Conservation (phyloP, 495 filamentous ascomycete species). For the Penicillium taxi region DNA sequence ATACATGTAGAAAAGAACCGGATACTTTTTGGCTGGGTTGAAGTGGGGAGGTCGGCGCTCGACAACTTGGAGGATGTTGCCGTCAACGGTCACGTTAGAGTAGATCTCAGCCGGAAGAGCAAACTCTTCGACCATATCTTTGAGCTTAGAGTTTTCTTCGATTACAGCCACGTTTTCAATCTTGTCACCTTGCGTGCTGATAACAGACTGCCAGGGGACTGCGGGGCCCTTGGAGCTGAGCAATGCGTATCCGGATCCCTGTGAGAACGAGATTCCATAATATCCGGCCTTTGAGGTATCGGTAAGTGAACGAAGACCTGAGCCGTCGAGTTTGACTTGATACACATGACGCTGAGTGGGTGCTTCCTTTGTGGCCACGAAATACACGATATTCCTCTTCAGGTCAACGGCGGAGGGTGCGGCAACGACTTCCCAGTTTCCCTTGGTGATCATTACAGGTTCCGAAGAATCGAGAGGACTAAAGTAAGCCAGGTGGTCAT, state of each 20-base stretch:
- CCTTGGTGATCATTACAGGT: constrained; percentile 78
- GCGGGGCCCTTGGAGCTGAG: constrained; percentile 75
- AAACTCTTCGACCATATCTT: constrained; percentile 58
- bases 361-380: constrained; percentile 76
- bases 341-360: constrained; percentile 89
- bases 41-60: constrained; percentile 91
- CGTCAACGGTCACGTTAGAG: constrained; percentile 74
- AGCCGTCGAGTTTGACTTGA: constrained; percentile 75
- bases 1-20: constrained; percentile 90
- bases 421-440: constrained; percentile 86
- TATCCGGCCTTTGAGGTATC: constrained; percentile 73
- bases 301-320: constrained; percentile 59
- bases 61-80: constrained; percentile 71
- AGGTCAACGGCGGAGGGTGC: constrained; percentile 87
- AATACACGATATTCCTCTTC: constrained; percentile 77
- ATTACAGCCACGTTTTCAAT: constrained; percentile 56
- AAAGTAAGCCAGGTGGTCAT: constrained; percentile 91
- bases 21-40: constrained; percentile 75
- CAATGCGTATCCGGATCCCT: constrained; percentile 69
- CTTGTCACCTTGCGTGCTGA: constrained; percentile 67
- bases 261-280: constrained; percentile 80
- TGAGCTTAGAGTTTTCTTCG: constrained; percentile 67
- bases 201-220: constrained; percentile 87
- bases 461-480: constrained; percentile 76
- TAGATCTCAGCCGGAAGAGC: constrained; percentile 82